Evolutionary conservation across 176 grass and related monocot genomes (phyloP).

Genomic region (Carex littledalei): DNA sequence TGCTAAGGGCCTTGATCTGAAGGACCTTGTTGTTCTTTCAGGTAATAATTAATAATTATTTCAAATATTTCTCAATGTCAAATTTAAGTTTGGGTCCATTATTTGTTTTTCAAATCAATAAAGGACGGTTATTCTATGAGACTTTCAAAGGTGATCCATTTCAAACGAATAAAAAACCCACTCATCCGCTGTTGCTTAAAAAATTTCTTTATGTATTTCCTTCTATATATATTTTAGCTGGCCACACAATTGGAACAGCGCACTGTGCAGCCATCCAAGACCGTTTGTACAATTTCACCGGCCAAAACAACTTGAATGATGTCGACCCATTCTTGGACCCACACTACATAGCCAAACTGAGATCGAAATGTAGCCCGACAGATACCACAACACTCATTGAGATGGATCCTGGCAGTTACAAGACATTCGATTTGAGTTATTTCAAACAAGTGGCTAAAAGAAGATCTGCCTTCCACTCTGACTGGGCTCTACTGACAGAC

Average conservation of each 20-base stretch:
- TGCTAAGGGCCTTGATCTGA: constrained; percentile 39
- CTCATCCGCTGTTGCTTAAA: too few species aligned
- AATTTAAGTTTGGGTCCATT: too few species aligned
- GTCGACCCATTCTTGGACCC: constrained; percentile 47
- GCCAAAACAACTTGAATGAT: constrained; percentile 12
- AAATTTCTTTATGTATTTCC: not conserved
- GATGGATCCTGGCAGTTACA: constrained; percentile 81
- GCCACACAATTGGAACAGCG: constrained; percentile 49
- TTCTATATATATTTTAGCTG: constrained; percentile 25
- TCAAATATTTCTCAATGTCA: not conserved
- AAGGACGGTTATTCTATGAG: too few species aligned
- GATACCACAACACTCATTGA: constrained; percentile 40
- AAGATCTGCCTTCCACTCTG: constrained; percentile 57
- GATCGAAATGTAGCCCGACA: constrained; percentile 27
- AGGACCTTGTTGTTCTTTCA: constrained; percentile 71
- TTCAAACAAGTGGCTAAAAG: constrained; percentile 43
- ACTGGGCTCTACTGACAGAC: constrained; percentile 45
- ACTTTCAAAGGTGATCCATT: too few species aligned
- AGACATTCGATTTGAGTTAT: constrained; percentile 63
- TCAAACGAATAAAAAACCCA: too few species aligned
- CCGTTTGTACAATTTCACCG: constrained; percentile 61
- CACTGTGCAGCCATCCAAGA: constrained; percentile 35
- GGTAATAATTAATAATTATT: not conserved
- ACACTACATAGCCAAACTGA: constrained; percentile 45
- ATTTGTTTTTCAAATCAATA: too few species aligned